Evolutionary conservation across 768 basidiomycete genomes (phyloP).

Genomic region (Leccinum imitatum): DNA sequence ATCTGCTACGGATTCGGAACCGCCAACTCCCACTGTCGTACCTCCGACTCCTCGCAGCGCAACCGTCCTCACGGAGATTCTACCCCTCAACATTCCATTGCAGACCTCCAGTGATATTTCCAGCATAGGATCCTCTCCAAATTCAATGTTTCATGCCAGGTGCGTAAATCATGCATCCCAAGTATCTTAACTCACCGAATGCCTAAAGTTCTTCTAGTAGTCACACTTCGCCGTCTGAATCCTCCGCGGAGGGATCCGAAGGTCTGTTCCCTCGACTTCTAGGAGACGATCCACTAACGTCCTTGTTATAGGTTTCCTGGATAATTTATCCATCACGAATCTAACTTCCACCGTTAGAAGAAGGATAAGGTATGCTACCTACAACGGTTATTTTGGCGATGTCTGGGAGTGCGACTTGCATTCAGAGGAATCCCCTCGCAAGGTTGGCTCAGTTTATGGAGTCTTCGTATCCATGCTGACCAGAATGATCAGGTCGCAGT

Average conservation of each 20-base stretch:
- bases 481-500: slow-evolving; percentile 19
- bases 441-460: slow-evolving; percentile 1
- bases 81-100: not conserved
- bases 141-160: slow-evolving; percentile 11
- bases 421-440: not conserved
- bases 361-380: slow-evolving; percentile 2
- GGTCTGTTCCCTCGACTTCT: slow-evolving; percentile 2
- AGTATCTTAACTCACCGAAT: not conserved
- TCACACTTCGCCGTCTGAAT: slow-evolving; percentile 13
- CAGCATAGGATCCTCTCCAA: too few species aligned
- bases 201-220: slow-evolving; percentile 13
- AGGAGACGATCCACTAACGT: not conserved
- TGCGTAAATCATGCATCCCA: not conserved
- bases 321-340: slow-evolving; percentile 8
- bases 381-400: slow-evolving; percentile 20
- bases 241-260: slow-evolving; percentile 8
- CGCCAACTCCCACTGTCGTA: slow-evolving; percentile 11
- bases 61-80: not conserved
- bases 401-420: slow-evolving; percentile 26
- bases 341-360: slow-evolving; percentile 6
- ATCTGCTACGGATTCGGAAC: slow-evolving; percentile 8
- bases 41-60: slow-evolving; percentile 10
- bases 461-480: not conserved
- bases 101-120: too few species aligned
- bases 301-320: slow-evolving; percentile 5